Evolutionary conservation across 140 eudicot genomes (phyloP).

Genomic region (Flaveria floridana): DNA sequence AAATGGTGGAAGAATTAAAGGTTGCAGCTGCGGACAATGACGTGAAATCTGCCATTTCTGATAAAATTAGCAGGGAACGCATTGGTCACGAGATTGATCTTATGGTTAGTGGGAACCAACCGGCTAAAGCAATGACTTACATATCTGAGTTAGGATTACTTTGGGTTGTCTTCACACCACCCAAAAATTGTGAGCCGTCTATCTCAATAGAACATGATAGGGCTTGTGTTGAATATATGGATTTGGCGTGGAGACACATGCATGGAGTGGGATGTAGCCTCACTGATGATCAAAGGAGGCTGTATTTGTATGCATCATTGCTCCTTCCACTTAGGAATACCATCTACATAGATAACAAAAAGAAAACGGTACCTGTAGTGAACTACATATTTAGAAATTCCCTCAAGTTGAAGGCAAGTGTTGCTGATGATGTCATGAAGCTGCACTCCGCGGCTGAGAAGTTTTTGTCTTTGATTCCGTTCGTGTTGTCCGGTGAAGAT

Average conservation of each 20-base stretch:
- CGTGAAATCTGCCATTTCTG: conserved; percentile 22
- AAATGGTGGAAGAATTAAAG: conserved; percentile 21
- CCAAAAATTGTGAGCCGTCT: conserved; percentile 7
- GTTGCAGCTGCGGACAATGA: conserved; percentile 26
- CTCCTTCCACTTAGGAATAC: conserved; percentile 14
- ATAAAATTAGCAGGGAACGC: conserved; percentile 22
- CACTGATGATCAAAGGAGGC: conserved; percentile 19
- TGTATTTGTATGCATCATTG: conserved; percentile 20
- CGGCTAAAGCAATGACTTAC: conserved; percentile 25
- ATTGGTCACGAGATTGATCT: conserved; percentile 24
- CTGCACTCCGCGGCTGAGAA: conserved; percentile 1
- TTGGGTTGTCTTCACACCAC: conserved; percentile 22
- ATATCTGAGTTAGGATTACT: conserved; percentile 20
- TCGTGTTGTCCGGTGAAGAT: conserved; percentile 1
- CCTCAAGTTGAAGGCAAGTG: conserved; percentile 9
- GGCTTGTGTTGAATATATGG: conserved; percentile 15
- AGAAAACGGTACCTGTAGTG: conserved; percentile 9
- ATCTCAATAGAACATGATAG: conserved; percentile 9
- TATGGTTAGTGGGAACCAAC: conserved; percentile 24
- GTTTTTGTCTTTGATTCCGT: conserved; percentile 13
- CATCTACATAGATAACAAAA: not conserved
- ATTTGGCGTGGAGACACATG: conserved; percentile 23
- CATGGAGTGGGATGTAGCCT: conserved; percentile 7
- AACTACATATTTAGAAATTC: conserved; percentile 15
- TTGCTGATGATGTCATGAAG: conserved; percentile 18